These are phyloP conservation scores for Bretschneidera sinensis DNA, from an alignment of 345 rosid genomes.

Conservation along the genomic window DNA sequence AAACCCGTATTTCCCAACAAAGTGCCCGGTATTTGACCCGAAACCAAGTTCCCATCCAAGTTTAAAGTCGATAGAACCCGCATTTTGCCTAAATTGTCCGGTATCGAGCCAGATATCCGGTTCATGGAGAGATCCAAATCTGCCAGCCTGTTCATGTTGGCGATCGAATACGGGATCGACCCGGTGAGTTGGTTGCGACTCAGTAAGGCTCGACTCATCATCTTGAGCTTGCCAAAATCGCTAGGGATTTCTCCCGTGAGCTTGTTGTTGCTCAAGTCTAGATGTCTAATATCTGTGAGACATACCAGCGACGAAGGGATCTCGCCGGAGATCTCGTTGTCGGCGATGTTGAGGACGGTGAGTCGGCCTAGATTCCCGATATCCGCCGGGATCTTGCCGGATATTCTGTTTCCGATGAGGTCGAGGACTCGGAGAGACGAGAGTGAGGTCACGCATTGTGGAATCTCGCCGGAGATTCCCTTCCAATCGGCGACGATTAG, in stretches of 20 bases:
- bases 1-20: slow-evolving; percentile 52
- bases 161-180: slow-evolving; percentile 56
- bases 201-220: slow-evolving; percentile 75
- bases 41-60: slow-evolving; percentile 54
- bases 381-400: slow-evolving; percentile 57
- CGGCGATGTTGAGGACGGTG: slow-evolving; percentile 74
- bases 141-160: slow-evolving; percentile 61
- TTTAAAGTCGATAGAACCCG: slow-evolving; percentile 71
- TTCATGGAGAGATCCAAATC: slow-evolving; percentile 78
- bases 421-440: slow-evolving; percentile 68
- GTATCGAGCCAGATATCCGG: slow-evolving; percentile 55
- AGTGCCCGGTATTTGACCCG: slow-evolving; percentile 55
- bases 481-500: slow-evolving; percentile 83
- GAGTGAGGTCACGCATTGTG: slow-evolving; percentile 56
- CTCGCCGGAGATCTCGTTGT: slow-evolving; percentile 57
- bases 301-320: slow-evolving; percentile 61
- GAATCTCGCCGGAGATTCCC: slow-evolving; percentile 70
- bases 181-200: slow-evolving; percentile 69
- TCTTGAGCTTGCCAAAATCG: slow-evolving; percentile 62
- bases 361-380: slow-evolving; percentile 63
- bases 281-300: slow-evolving; percentile 58
- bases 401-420: slow-evolving; percentile 64
- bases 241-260: slow-evolving; percentile 62
- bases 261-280: slow-evolving; percentile 62
- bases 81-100: slow-evolving; percentile 66